Base-by-base conservation (phyloP, 1,284 basidiomycete species). In the Leccinum holopus region DNA sequence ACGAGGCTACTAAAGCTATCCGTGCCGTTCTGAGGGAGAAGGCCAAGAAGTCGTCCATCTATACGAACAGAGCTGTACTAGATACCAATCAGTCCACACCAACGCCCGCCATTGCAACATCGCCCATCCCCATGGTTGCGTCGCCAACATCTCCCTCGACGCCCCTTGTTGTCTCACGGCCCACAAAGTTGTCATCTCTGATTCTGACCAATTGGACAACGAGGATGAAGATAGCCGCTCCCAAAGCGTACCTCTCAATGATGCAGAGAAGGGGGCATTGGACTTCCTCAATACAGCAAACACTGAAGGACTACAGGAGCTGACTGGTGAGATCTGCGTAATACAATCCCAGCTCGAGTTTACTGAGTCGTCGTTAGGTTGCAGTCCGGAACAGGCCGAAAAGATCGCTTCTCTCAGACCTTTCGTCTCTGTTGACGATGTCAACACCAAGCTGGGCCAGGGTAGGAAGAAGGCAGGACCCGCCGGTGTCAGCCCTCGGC, bases 261-360 rank as follows among this genome's bases (percentile, higher is more conserved):
- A 57, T 57, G 64, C 53, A 59, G 72, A 76, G 64, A 80, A 66
- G 76, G 85, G 77, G 70, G 89, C 91, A 7, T 76, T 97, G 56
- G 81, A 88, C n/a, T 97, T 94, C 74, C 95, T 98, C 81, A 98
- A 98, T 69, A 82, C 82, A 12, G 86, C 88, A 49, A 82, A 84
- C 7, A 78, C 82, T 14, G 91, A 90, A 60, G 87, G 87, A 18
- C 75, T 99, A 39, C 91, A 94, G 65, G 95, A 97, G 69, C 80
- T 98, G 47, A 97, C 95, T 57, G 95, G 95, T 94, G 74, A 60
- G 86, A 76, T 18, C 21, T 53, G 9, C 16, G 18, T 25, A 37
- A 41, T 33, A 6, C 8, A 35, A 61, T 9, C 44, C 52, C 21
- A 18, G 7, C 39, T 18, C 35, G 51, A 64, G 37, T 59, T 49